Evolutionary conservation across 768 basidiomycete species (phyloP).

Genomic region (Rhizopogon rudus): DNA sequence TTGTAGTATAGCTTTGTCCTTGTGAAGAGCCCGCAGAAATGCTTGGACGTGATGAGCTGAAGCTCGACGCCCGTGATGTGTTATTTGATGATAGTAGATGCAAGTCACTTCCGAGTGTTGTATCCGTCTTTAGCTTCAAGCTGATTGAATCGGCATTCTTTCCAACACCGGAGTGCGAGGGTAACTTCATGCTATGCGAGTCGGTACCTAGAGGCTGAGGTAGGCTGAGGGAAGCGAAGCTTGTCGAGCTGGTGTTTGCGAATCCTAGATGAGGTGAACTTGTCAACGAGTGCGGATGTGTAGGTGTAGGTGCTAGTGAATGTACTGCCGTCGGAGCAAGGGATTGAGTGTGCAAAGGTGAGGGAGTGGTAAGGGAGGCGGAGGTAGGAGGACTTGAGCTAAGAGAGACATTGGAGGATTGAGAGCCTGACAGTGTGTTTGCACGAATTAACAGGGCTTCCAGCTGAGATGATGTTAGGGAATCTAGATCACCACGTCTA

Average conservation of each 20-base stretch:
- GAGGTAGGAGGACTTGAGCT: constrained; percentile 3
- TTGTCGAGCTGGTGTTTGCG: constrained; percentile 16
- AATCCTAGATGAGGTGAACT: constrained; percentile 23
- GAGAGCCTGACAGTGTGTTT: constrained; percentile 5
- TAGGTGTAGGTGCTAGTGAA: constrained; percentile 13
- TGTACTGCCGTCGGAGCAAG: constrained; percentile 15
- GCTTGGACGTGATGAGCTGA: constrained; percentile 21
- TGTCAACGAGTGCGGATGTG: constrained; percentile 22
- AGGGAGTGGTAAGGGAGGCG: constrained; percentile 21
- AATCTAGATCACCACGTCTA: constrained; percentile 22
- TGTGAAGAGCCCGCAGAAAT: constrained; percentile 25
- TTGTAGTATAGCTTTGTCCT: constrained; percentile 15
- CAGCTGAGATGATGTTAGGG: constrained; percentile 20
- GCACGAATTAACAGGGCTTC: constrained; percentile 20
- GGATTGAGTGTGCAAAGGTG: constrained; percentile 15
- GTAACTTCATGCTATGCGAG: constrained; percentile 5
- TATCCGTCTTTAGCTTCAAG: constrained; percentile 9
- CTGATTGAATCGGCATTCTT: constrained; percentile 3
- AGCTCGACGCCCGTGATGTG: constrained; percentile 19
- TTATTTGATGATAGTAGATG: constrained; percentile 2
- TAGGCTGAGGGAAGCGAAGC: constrained; percentile 11
- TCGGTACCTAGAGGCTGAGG: constrained; percentile 8
- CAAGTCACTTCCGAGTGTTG: constrained; percentile 2
- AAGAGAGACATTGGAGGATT: background rate
- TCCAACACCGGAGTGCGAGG: background rate